Conservation (phyloP, 1,284 basidiomycete species). For the Irpex rosettiformis region DNA sequence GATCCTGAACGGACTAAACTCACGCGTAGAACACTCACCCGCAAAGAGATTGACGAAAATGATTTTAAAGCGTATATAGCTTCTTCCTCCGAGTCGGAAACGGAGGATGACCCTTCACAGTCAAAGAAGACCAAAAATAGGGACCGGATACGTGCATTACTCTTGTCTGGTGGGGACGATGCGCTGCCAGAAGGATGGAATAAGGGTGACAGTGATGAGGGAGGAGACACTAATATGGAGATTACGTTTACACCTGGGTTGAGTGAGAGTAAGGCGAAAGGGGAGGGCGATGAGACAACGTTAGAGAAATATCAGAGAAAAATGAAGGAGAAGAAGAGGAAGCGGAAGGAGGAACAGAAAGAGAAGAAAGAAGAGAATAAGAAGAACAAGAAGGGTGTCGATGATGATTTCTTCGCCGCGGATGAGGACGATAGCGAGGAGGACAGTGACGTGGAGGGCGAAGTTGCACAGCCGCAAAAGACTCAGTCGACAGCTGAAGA, state of each 20-base stretch:
- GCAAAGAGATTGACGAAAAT: slow-evolving; percentile 84
- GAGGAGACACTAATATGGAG: slow-evolving; percentile 77
- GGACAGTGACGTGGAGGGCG: slow-evolving; percentile 22
- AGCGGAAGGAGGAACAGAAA: slow-evolving; percentile 67
- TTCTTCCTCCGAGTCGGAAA: slow-evolving; percentile 55
- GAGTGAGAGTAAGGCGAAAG: slow-evolving; percentile 42
- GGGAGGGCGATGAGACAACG: slow-evolving; percentile 75
- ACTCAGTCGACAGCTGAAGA: slow-evolving; percentile 51
- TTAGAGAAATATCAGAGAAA: slow-evolving; percentile 84
- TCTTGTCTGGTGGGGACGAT: slow-evolving; percentile 65
- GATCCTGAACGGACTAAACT: slow-evolving; percentile 85
- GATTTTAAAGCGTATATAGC: slow-evolving; percentile 88
- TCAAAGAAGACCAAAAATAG: slow-evolving; percentile 35
- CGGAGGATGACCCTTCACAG: slow-evolving; percentile 36
- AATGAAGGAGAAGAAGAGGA: slow-evolving; percentile 82
- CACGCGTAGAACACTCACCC: slow-evolving; percentile 75
- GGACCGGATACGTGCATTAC: slow-evolving; percentile 64
- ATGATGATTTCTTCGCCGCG: slow-evolving; percentile 76
- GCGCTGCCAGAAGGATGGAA: slow-evolving; percentile 83
- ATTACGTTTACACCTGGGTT: slow-evolving; percentile 91
- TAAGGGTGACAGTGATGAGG: slow-evolving; percentile 34
- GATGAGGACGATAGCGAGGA: slow-evolving; percentile 42
- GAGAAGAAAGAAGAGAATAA: slow-evolving; percentile 30
- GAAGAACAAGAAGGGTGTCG: slow-evolving; percentile 23
- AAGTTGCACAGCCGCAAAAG: slow-evolving; percentile 17